phyloP scores from a whole-genome alignment of 1,284 basidiomycete species.

The Sporisorium scitamineum region DNA sequence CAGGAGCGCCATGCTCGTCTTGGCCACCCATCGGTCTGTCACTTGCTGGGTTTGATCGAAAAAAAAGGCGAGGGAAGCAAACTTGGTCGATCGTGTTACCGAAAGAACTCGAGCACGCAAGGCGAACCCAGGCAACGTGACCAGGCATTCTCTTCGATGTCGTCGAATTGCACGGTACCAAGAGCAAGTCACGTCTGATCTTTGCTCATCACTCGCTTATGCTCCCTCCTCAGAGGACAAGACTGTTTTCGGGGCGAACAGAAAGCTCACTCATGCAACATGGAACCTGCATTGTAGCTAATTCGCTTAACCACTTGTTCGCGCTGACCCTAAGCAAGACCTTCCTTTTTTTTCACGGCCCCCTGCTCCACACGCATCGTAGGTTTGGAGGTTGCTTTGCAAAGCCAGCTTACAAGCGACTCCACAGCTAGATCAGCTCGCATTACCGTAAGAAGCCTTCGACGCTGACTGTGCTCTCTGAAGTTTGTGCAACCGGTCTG shows the following conservation, averaged over 20 bases:
- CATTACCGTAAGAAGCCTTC: background rate
- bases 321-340: constrained; percentile 1
- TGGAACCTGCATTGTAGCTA: background rate
- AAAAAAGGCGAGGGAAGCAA: background rate
- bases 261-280: background rate
- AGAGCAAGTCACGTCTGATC: background rate
- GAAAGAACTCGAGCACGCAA: background rate
- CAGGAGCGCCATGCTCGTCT: background rate
- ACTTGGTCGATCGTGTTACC: background rate
- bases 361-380: background rate
- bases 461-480: background rate
- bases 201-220: background rate
- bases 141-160: too few relatives aligned
- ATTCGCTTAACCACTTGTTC: background rate
- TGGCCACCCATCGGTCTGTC: too few relatives aligned
- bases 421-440: background rate
- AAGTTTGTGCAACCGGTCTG: background rate
- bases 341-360: background rate
- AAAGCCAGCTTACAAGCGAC: background rate
- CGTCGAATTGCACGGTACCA: background rate
- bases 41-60: too few relatives aligned
- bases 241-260: background rate
- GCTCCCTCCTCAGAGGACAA: too few relatives aligned
- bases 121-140: too few relatives aligned
- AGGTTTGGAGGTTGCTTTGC: background rate